phyloP scores from a whole-genome alignment of 73 alveolate species.

The Symbiodinium natans region DNA sequence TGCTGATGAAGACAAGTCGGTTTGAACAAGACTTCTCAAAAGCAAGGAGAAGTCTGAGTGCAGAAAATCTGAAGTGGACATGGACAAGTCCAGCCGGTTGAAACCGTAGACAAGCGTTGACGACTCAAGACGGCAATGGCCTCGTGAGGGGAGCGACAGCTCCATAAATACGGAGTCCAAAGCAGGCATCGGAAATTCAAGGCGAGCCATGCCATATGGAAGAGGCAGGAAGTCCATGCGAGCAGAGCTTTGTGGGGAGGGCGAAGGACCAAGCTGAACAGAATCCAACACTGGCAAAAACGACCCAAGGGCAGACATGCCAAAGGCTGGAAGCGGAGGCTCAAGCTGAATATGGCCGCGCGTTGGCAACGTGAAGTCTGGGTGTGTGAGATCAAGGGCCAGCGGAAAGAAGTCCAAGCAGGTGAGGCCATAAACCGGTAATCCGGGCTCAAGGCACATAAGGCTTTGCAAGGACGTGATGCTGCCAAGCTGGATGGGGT shows the following conservation, averaged over 20 bases:
- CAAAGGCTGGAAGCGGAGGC: constrained; percentile 17
- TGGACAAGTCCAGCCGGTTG: not conserved
- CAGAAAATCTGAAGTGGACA: constrained; percentile 31
- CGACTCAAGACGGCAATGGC: constrained; percentile 2
- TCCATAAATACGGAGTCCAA: constrained; percentile 41
- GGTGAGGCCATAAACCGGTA: constrained; percentile 35
- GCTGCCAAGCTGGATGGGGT: constrained; percentile 8
- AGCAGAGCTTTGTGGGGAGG: constrained; percentile 39
- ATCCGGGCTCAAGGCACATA: not conserved
- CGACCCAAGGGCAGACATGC: constrained; percentile 35
- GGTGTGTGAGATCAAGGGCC: constrained; percentile 16
- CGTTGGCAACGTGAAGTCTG: not conserved
- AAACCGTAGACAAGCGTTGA: not conserved
- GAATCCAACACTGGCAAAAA: constrained; percentile 14
- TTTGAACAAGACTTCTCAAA: constrained; percentile 4
- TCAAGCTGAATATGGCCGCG: constrained; percentile 27
- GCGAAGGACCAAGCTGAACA: constrained; percentile 1
- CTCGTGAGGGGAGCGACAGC: not conserved
- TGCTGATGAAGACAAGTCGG: not conserved
- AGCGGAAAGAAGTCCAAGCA: constrained; percentile 21
- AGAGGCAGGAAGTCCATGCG: not conserved
- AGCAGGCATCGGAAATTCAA: constrained; percentile 24
- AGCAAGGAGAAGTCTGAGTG: not conserved
- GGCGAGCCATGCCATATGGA: constrained; percentile 45
- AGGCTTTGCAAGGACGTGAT: constrained; percentile 33